phyloP scores from a whole-genome alignment of 2,329 filamentous ascomycete genomes.

The Alternaria arbusti region DNA sequence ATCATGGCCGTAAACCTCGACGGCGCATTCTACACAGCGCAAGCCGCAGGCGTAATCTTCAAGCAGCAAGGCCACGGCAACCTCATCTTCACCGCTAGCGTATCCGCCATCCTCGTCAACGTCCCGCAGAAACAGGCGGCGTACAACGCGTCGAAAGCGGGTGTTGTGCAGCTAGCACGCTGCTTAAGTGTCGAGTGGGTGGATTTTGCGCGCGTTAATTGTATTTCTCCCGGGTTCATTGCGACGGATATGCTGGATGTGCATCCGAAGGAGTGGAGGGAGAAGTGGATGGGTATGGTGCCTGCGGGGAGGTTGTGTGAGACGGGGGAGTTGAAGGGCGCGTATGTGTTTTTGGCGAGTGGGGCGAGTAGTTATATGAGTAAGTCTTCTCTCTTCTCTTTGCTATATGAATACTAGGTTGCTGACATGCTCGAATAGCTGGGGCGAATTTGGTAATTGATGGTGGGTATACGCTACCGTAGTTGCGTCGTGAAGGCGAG shows the following conservation, averaged over 20 bases:
- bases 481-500: neutral
- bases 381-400: neutral
- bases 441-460: slow-evolving; percentile 1
- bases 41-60: slow-evolving; percentile 63
- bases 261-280: slow-evolving; percentile 41
- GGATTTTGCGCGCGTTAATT: slow-evolving; percentile 68
- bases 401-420: neutral
- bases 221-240: slow-evolving; percentile 85
- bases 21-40: slow-evolving; percentile 78
- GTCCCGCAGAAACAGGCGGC: slow-evolving; percentile 76
- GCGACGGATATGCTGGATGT: slow-evolving; percentile 65
- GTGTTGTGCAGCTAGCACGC: slow-evolving; percentile 25
- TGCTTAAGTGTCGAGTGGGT: slow-evolving; percentile 31
- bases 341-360: slow-evolving; percentile 20
- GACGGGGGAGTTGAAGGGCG: slow-evolving; percentile 50
- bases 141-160: slow-evolving; percentile 68
- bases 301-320: slow-evolving; percentile 47
- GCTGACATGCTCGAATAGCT: neutral
- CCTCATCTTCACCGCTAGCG: slow-evolving; percentile 78
- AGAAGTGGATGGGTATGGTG: slow-evolving; percentile 47
- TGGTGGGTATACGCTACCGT: neutral
- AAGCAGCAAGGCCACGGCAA: slow-evolving; percentile 74
- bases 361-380: slow-evolving; percentile 20
- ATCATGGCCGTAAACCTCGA: slow-evolving; percentile 84
- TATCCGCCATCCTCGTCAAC: slow-evolving; percentile 54